Base-by-base conservation (phyloP, 1,139 yeast species). In the Hyphopichia pseudoburtonii region DNA sequence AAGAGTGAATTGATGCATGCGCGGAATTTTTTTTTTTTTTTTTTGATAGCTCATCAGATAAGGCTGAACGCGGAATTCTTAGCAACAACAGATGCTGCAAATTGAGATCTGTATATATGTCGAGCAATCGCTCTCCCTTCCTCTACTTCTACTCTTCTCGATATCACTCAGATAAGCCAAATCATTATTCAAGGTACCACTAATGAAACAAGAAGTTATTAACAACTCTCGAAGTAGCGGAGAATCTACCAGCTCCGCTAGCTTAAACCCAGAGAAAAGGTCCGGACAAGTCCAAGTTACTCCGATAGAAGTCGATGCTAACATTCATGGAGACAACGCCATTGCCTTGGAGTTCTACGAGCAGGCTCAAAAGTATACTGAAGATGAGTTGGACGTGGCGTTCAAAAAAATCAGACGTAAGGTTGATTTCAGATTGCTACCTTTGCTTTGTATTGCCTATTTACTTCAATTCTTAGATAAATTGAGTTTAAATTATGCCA, bases 401-500 rank as follows among this genome's bases (percentile, higher is more conserved):
- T 46, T 54, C 28, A 46, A 42, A 17, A 43, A 43, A 26, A 52
- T 64, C 27, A 39, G 64, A 37, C 47, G 68, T 25, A 74, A 72
- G 47, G 53, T 76, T 23, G 81, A 76, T 47, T 34, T 34, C 14
- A 54, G 70, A 30, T 56, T 76, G 17, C 50, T 75, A 49, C 71
- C 78, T 0, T 55, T 76, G 34, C 45, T 72, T 28, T 75, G 79
- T 50, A 50, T 70, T 31, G 71, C 77, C 1, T 75, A 74, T 41
- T 58, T 66, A 31, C 52, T 75, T 16, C 78, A 75, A 56, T 76
- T 73, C 40, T 51, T 75, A 33, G 80, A 76, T 48, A 76, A 76
- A 47, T 63, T 74, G 29, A 53, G 76, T 30, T 53, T 75, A 37
- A 73, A 73, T 45, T 71, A 58, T 42, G 62, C 62, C 9, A 17